Base-by-base conservation (phyloP, 306 rosid genomes). In the Sechiopsis laciniata region DNA sequence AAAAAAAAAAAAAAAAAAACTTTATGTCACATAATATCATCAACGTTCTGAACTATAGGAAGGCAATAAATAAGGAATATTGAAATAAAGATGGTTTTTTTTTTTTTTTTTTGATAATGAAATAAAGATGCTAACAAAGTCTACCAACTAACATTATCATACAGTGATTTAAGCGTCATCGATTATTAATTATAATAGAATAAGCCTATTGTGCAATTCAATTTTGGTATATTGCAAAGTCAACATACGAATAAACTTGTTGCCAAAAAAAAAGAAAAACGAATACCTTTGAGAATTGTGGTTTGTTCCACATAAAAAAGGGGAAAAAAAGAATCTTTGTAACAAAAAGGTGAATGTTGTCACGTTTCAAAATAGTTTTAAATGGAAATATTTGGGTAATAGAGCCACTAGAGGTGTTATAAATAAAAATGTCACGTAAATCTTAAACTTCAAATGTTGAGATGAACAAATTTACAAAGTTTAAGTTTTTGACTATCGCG, bases 211-310 rank as follows among this genome's bases (percentile, higher is more conserved):
- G 35, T 21, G 6, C n/a, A 37, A 26, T 5, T 4, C 48, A 16
- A 64, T 64, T 35, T 35, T 17, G 50, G 16, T 64, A 64, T 35
- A 42, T 66, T 66, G 5, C 54, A 40, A 66, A 66, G 71, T 65
- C 71, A 35, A 1, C 26, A 37, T 19, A 64, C 22, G 15, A 35
- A 62, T 62, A 62, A 29, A 26, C 29, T 26, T 26, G 29, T 26
- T 26, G 29, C 2, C 29, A 26, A 26, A 2, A 26, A 26, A 26
- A 26, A 26, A n/a, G n/a, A 26, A 26, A 26, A 26, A 26, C 29
- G 29, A 26, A 26, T 26, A 26, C 9, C 48, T 32, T 62, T 6
- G 13, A 62, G 3, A 12, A 58, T 58, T 10, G 64, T 58, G 64
- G 9, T 22, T 57, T 12, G 9, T 22, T 22, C 37, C 64, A 58